A percentile compares a stretch with the other conserved stretches of the same genome.
These are phyloP conservation scores for Crepidotus sp. DNA, from an alignment of 1,284 basidiomycete genomes.

Conservation along the genomic window DNA sequence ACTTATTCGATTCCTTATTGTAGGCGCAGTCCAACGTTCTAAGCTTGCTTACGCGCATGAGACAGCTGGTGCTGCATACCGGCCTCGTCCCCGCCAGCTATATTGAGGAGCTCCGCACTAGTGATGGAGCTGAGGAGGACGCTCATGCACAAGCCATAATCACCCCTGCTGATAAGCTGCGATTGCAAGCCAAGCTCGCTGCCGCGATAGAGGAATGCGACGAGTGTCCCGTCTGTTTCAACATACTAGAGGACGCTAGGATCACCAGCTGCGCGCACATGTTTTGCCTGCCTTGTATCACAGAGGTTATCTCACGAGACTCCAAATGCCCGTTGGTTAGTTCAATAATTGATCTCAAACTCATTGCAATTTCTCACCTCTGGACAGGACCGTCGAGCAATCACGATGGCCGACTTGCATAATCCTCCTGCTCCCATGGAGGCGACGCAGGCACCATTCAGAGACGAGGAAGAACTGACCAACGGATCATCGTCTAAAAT, in stretches of 20 bases:
- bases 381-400: conserved; percentile 58
- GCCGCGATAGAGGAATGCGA: conserved; percentile 74
- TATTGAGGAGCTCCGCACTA: conserved; percentile 52
- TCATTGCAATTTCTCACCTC: background rate
- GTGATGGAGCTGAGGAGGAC: conserved; percentile 29
- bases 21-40: conserved; percentile 66
- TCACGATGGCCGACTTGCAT: conserved; percentile 54
- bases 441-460: conserved; percentile 47
- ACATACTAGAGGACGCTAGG: conserved; percentile 54
- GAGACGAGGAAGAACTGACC: conserved; percentile 27
- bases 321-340: conserved; percentile 73
- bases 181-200: conserved; percentile 56
- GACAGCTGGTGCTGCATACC: conserved; percentile 78
- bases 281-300: conserved; percentile 70
- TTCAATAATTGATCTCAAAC: background rate
- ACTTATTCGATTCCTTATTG: background rate
- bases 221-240: conserved; percentile 74
- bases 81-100: conserved; percentile 71
- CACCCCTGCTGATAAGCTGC: conserved; percentile 41
- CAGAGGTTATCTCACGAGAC: conserved; percentile 57
- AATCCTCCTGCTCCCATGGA: conserved; percentile 61
- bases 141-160: conserved; percentile 23
- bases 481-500: conserved; percentile 69
- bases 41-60: conserved; percentile 78
- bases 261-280: conserved; percentile 75